Percentiles rank a stretch among this genome's conserved stretches.
These are phyloP conservation scores for Chlamydomonas sp. DNA, from an alignment of 139 green algal species.

Conservation along the genomic window DNA sequence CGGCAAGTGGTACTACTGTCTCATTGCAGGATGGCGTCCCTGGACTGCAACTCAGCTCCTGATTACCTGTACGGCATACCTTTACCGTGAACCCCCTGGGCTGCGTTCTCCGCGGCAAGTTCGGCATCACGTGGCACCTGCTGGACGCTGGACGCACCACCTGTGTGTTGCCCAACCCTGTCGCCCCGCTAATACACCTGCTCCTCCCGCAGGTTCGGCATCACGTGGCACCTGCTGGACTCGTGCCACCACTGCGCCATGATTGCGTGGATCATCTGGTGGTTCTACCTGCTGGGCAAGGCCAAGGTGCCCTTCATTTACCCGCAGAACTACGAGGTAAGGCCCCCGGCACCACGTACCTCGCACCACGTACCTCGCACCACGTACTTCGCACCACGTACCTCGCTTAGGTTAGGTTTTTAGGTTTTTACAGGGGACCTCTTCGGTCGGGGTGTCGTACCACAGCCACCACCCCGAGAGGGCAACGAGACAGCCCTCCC, in stretches of 20 bases:
- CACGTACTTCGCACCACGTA: not conserved
- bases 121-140: not conserved
- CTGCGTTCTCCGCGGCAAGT: not conserved
- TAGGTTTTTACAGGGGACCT: too few relatives aligned
- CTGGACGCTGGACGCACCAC: not conserved
- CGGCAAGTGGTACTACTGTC: too few relatives aligned
- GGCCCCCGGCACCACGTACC: not conserved
- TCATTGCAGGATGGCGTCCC: too few relatives aligned
- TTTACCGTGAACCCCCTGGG: too few relatives aligned
- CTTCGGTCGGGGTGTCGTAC: too few relatives aligned
- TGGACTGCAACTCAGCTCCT: too few relatives aligned
- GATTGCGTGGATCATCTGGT: not conserved
- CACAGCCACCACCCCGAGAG: too few relatives aligned
- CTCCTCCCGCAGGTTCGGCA: not conserved
- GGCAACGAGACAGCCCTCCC: too few relatives aligned
- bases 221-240: constrained; percentile 6
- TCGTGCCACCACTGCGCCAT: not conserved
- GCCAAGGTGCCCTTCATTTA: not conserved
- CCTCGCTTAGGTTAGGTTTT: too few relatives aligned
- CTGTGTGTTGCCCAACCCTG: not conserved
- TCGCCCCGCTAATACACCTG: not conserved
- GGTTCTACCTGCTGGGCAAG: not conserved
- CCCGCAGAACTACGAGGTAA: constrained; percentile 1
- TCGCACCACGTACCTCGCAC: not conserved
- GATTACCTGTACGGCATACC: too few relatives aligned